Evolutionary conservation across 2,329 filamentous ascomycete species (phyloP).

Genomic region (Penicillium expansum): DNA sequence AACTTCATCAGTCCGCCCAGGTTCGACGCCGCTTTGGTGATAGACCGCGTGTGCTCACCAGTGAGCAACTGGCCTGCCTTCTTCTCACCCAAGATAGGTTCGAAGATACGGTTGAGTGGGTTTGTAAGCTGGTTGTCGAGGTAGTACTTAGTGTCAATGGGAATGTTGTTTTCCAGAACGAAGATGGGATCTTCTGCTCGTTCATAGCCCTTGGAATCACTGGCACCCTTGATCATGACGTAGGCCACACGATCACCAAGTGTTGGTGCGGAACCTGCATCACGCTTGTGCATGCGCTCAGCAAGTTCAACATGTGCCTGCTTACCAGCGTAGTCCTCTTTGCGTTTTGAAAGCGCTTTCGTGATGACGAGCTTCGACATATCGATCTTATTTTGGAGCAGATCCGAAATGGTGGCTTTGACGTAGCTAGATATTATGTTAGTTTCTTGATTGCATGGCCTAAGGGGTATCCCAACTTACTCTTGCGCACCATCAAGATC

Average conservation of each 20-base stretch:
- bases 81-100: slow-evolving; percentile 92
- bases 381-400: slow-evolving; percentile 95
- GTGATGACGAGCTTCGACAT: slow-evolving; percentile 99
- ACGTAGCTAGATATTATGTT: slow-evolving; percentile 67
- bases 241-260: slow-evolving; percentile 96
- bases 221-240: slow-evolving; percentile 90
- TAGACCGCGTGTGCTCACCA: slow-evolving; percentile 91
- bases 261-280: slow-evolving; percentile 86
- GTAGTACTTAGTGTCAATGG: slow-evolving; percentile 98
- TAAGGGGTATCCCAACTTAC: slow-evolving; percentile 54
- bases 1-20: slow-evolving; percentile 98
- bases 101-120: slow-evolving; percentile 90
- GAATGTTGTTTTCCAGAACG: slow-evolving; percentile 94
- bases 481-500: slow-evolving; percentile 89
- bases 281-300: slow-evolving; percentile 94
- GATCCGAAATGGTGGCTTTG: slow-evolving; percentile 90
- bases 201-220: slow-evolving; percentile 92
- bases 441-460: slow-evolving; percentile 28
- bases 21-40: slow-evolving; percentile 85
- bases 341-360: slow-evolving; percentile 80
- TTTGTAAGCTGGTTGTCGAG: slow-evolving; percentile 98
- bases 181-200: slow-evolving; percentile 96
- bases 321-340: slow-evolving; percentile 77
- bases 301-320: slow-evolving; percentile 96
- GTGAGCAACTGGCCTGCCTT: slow-evolving; percentile 82